Percentiles rank a stretch among this genome's conserved stretches.
Evolutionary conservation across 2,329 filamentous ascomycete species (phyloP).

Genomic region (Elsinoe ampelina): DNA sequence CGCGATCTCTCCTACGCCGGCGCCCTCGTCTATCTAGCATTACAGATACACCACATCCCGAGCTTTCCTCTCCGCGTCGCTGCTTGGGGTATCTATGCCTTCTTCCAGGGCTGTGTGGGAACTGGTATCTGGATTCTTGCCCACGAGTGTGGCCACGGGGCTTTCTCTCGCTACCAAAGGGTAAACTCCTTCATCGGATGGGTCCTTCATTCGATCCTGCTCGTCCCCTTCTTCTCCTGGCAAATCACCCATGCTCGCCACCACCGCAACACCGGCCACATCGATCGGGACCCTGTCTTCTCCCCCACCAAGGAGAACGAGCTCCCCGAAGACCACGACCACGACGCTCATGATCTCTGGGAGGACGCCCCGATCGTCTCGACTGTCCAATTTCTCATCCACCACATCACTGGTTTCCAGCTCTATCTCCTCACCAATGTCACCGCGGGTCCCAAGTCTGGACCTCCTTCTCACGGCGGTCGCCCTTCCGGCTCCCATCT

Average conservation of each 20-base stretch:
- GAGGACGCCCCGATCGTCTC: constrained; percentile 23
- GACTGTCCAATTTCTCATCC: constrained; percentile 18
- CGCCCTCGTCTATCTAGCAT: constrained; percentile 73
- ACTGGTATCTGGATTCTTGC: constrained; percentile 63
- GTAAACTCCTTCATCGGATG: constrained; percentile 57
- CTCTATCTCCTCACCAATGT: constrained; percentile 23
- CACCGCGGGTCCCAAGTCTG: constrained; percentile 16
- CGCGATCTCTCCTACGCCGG: constrained; percentile 67
- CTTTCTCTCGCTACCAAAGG: constrained; percentile 49
- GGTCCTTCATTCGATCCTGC: constrained; percentile 54
- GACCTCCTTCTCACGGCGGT: constrained; percentile 13
- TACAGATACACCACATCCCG: constrained; percentile 76
- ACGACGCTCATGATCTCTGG: constrained; percentile 18
- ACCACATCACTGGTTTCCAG: constrained; percentile 24
- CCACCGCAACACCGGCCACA: constrained; percentile 50
- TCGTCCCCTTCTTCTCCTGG: constrained; percentile 66
- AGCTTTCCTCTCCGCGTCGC: constrained; percentile 55
- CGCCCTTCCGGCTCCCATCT: constrained; percentile 40
- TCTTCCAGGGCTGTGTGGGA: constrained; percentile 55
- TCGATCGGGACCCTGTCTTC: constrained; percentile 29
- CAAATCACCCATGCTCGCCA: constrained; percentile 61
- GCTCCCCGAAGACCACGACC: constrained; percentile 7
- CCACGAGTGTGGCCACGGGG: constrained; percentile 62
- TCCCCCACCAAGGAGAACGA: constrained; percentile 24
- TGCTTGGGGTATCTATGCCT: constrained; percentile 56